These are phyloP conservation scores for Paramecium sexaurelia DNA, from an alignment of 73 alveolate genomes.

Conservation along the genomic window DNA sequence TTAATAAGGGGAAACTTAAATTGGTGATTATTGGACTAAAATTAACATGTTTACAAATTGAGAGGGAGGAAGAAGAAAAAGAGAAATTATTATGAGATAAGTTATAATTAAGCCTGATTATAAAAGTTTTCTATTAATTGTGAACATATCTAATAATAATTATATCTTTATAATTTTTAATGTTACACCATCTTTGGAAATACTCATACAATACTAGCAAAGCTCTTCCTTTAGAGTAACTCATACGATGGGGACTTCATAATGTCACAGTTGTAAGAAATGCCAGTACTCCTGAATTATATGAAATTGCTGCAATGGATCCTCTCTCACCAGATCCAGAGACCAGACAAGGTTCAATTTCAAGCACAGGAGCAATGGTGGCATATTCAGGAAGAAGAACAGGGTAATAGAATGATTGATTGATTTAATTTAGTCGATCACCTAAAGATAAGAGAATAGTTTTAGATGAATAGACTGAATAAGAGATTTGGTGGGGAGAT, in stretches of 20 bases:
- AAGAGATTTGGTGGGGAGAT: slow-evolving; percentile 89
- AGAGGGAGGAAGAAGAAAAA: background rate
- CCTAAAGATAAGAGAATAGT: slow-evolving; percentile 90
- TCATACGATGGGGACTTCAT: background rate
- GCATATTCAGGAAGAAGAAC: slow-evolving; percentile 75
- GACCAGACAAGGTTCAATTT: slow-evolving; percentile 1
- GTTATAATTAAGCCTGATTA: background rate
- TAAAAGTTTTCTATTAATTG: background rate
- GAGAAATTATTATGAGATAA: background rate
- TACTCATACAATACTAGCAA: background rate
- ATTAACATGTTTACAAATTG: background rate
- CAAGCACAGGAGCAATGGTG: slow-evolving; percentile 72
- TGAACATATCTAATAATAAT: background rate
- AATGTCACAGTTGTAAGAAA: slow-evolving; percentile 16
- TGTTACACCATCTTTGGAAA: slow-evolving; percentile 1
- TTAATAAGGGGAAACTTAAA: too few relatives aligned
- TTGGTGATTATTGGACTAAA: too few relatives aligned
- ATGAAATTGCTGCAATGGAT: background rate
- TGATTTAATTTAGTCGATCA: slow-evolving; percentile 74
- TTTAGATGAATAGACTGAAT: slow-evolving; percentile 71
- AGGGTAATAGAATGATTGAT: slow-evolving; percentile 64
- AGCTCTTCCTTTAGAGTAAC: background rate
- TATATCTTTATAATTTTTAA: background rate
- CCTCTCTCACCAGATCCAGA: slow-evolving; percentile 23
- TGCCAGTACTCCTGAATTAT: slow-evolving; percentile 37